phyloP scores from a whole-genome alignment of 106 monocot genomes.

The Iris macrosiphon region DNA sequence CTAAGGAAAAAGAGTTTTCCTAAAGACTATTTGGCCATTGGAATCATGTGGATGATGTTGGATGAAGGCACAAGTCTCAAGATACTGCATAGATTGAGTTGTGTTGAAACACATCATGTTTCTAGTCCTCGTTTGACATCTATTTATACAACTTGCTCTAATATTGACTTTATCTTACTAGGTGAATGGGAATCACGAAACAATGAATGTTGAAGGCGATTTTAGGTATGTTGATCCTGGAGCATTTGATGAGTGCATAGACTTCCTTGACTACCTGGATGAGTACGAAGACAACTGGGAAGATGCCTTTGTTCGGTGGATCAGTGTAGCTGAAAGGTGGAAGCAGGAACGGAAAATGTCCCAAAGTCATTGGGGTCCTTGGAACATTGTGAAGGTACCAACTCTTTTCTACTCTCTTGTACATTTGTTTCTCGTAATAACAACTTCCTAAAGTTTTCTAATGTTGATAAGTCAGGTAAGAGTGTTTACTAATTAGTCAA shows the following conservation, averaged over 20 bases:
- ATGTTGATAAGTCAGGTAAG: no score
- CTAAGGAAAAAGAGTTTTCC: no score
- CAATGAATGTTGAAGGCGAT: slow-evolving; percentile 97
- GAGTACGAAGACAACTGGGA: slow-evolving; percentile 61
- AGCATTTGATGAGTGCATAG: slow-evolving; percentile 77
- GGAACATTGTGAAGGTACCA: slow-evolving; percentile 69
- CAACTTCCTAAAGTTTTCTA: no score
- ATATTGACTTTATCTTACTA: slow-evolving; percentile 11
- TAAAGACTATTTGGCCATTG: no score
- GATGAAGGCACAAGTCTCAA: no score
- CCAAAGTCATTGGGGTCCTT: slow-evolving; percentile 53
- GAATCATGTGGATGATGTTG: no score
- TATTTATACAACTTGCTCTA: neutral
- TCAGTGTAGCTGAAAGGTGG: slow-evolving; percentile 42
- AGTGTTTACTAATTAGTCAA: no score
- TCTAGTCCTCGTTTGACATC: no score
- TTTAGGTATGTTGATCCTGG: slow-evolving; percentile 86
- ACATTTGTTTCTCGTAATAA: no score
- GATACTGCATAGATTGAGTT: no score
- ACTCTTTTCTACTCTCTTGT: neutral
- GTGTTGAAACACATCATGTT: no score
- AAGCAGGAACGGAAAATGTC: slow-evolving; percentile 36
- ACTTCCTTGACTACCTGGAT: slow-evolving; percentile 66
- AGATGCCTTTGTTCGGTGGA: slow-evolving; percentile 73
- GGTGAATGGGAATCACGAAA: slow-evolving; percentile 98